Percentiles rank a stretch among this genome's conserved stretches.
Conservation (phyloP, 1,284 basidiomycete genomes). For the Boletus nobilissimus region DNA sequence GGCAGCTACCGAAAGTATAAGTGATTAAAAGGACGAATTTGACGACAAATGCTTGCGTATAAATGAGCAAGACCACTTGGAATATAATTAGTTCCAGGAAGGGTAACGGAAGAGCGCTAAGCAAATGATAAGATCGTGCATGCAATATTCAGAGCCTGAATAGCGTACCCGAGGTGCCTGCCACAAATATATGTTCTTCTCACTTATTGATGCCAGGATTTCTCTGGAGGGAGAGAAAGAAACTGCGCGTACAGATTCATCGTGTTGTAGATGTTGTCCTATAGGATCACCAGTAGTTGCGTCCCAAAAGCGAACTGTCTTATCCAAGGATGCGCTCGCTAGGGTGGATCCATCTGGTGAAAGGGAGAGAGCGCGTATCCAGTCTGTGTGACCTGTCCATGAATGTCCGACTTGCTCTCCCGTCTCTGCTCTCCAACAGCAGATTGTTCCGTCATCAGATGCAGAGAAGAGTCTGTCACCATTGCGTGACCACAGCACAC, state of each 20-base stretch:
- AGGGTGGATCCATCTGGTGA: constrained; percentile 16
- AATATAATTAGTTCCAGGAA: not conserved
- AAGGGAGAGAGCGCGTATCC: not conserved
- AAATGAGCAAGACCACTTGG: not conserved
- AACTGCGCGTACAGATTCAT: fast-evolving
- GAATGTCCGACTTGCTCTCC: not conserved
- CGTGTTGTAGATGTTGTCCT: constrained; percentile 11
- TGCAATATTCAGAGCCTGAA: not conserved
- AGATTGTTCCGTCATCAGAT: not conserved
- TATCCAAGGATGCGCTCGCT: constrained; percentile 24
- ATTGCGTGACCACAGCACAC: constrained; percentile 12
- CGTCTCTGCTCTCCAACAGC: constrained; percentile 11
- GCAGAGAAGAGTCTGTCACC: not conserved
- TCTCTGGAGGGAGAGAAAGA: constrained; percentile 21
- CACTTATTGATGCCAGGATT: constrained; percentile 1
- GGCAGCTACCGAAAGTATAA: not conserved
- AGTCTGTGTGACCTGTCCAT: constrained; percentile 13
- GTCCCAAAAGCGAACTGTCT: constrained; percentile 29
- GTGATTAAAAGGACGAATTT: not conserved
- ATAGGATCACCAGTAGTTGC: not conserved
- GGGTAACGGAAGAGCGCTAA: not conserved
- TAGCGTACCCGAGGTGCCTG: not conserved
- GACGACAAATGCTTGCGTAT: not conserved
- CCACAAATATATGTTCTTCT: not conserved
- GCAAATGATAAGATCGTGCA: not conserved